These are phyloP conservation scores for Selenicereus undatus DNA, from an alignment of 148 eudicot genomes.

Conservation along the genomic window DNA sequence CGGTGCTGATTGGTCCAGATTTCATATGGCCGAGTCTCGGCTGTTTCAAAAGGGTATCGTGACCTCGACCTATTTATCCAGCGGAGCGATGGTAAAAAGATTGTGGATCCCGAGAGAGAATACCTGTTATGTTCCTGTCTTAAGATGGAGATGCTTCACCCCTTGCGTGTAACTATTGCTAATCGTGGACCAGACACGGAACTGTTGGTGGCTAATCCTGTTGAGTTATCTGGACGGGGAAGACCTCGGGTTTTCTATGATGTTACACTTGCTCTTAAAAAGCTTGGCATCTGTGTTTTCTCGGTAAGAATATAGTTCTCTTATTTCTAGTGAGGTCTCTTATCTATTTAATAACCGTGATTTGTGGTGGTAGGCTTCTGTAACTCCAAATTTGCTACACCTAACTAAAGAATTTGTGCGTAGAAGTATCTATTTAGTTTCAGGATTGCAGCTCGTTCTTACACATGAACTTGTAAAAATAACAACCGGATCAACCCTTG, in stretches of 20 bases:
- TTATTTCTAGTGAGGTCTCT: not conserved
- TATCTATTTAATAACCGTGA: not conserved
- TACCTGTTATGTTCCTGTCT: conserved; percentile 52
- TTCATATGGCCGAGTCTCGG: conserved; percentile 60
- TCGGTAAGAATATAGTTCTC: conserved; percentile 47
- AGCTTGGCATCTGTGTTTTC: conserved; percentile 71
- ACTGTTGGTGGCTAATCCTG: conserved; percentile 81
- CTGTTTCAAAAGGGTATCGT: conserved; percentile 56
- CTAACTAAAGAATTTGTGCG: too few relatives aligned
- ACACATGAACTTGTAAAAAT: too few relatives aligned
- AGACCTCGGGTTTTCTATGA: conserved; percentile 81
- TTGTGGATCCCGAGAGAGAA: conserved; percentile 56
- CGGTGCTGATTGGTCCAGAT: conserved; percentile 36
- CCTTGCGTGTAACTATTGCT: conserved; percentile 68
- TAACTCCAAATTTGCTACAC: too few relatives aligned
- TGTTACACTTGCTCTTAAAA: conserved; percentile 63
- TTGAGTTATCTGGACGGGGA: conserved; percentile 71
- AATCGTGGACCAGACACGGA: conserved; percentile 90
- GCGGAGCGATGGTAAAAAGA: conserved; percentile 62
- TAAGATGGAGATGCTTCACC: conserved; percentile 80
- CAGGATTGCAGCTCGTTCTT: too few relatives aligned
- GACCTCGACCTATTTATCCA: conserved; percentile 72
- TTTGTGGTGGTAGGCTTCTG: not conserved
- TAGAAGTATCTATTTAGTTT: too few relatives aligned
- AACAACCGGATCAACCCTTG: not conserved